A percentile compares a stretch with the other conserved stretches of the same genome.
phyloP scores from a whole-genome alignment of 1,284 basidiomycete species.

The Ceratobasidium sp. region DNA sequence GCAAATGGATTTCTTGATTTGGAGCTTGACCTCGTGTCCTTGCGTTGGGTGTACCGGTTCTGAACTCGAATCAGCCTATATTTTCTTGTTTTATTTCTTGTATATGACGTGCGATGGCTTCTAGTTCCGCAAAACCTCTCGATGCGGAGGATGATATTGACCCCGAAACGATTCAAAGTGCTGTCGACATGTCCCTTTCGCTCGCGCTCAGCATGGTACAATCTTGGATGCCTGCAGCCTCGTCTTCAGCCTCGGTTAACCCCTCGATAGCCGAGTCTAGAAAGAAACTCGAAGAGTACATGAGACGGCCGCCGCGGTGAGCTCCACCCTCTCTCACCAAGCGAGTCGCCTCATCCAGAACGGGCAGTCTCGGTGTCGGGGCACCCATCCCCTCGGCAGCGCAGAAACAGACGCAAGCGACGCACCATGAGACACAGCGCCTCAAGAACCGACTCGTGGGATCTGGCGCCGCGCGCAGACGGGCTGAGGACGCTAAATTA shows the following conservation, averaged over 20 bases:
- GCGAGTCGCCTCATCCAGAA: constrained; percentile 1
- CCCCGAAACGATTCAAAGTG: constrained; percentile 53
- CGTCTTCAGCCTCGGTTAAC: constrained; percentile 46
- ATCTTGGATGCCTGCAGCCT: constrained; percentile 65
- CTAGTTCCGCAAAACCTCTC: constrained; percentile 1
- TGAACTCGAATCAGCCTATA: neutral
- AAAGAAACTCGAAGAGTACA: constrained; percentile 66
- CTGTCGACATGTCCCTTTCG: constrained; percentile 75
- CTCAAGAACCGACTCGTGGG: constrained; percentile 40
- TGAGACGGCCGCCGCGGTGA: constrained; percentile 72
- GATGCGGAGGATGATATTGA: constrained; percentile 39
- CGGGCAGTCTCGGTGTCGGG: constrained; percentile 29
- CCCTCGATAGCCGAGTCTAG: constrained; percentile 50
- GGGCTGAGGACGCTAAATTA: constrained; percentile 26
- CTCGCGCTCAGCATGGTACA: constrained; percentile 71
- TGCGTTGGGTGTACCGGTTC: neutral
- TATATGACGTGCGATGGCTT: constrained; percentile 9
- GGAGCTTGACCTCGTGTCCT: constrained; percentile 9
- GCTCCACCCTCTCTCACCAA: constrained; percentile 41
- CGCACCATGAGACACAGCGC: constrained; percentile 30
- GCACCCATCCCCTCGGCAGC: constrained; percentile 20
- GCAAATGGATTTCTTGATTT: constrained; percentile 25
- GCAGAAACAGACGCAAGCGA: neutral
- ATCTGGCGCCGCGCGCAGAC: constrained; percentile 28
- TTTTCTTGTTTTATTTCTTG: constrained; percentile 20